phyloP scores from a whole-genome alignment of 2,329 filamentous ascomycete genomes.

The Hansfordia pulvinata region DNA sequence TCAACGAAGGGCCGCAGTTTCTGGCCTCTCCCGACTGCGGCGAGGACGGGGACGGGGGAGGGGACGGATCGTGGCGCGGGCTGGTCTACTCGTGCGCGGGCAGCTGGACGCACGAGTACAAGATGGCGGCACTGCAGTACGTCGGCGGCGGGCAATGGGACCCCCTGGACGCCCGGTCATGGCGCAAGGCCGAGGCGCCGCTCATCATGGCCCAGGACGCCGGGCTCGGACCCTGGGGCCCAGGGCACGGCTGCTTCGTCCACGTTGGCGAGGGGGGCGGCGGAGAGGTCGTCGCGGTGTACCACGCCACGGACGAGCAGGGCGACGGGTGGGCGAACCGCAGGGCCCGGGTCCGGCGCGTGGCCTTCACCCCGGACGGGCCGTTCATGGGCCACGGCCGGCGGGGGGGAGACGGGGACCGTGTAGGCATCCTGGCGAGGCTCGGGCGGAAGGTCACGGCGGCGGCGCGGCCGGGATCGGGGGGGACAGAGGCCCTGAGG shows the following conservation, averaged over 20 bases:
- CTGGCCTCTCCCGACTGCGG: slow-evolving; percentile 14
- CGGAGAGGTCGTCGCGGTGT: slow-evolving; percentile 14
- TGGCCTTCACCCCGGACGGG: slow-evolving; percentile 14
- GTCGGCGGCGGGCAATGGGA: slow-evolving; percentile 15
- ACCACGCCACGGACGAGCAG: slow-evolving; percentile 15
- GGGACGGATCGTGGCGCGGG: slow-evolving; percentile 14
- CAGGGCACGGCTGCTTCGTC: slow-evolving; percentile 16
- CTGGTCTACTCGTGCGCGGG: slow-evolving; percentile 16
- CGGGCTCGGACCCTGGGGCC: slow-evolving; percentile 11
- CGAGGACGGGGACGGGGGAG: no score
- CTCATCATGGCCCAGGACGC: slow-evolving; percentile 9
- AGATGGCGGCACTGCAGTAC: slow-evolving; percentile 16
- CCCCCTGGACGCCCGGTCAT: slow-evolving; percentile 12
- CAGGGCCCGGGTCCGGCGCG: slow-evolving; percentile 13
- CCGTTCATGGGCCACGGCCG: no score
- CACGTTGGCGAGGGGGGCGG: slow-evolving; percentile 6
- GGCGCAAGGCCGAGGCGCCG: slow-evolving; percentile 14
- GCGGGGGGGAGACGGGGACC: no score
- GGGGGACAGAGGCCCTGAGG: no score
- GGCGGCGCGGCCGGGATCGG: no score
- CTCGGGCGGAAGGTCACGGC: no score
- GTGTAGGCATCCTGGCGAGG: no score
- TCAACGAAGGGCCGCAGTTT: slow-evolving; percentile 20
- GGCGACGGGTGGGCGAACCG: slow-evolving; percentile 16
- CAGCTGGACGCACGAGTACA: slow-evolving; percentile 19